Evolutionary conservation across 1,284 basidiomycete species (phyloP).

Genomic region (Ustilago sp.): DNA sequence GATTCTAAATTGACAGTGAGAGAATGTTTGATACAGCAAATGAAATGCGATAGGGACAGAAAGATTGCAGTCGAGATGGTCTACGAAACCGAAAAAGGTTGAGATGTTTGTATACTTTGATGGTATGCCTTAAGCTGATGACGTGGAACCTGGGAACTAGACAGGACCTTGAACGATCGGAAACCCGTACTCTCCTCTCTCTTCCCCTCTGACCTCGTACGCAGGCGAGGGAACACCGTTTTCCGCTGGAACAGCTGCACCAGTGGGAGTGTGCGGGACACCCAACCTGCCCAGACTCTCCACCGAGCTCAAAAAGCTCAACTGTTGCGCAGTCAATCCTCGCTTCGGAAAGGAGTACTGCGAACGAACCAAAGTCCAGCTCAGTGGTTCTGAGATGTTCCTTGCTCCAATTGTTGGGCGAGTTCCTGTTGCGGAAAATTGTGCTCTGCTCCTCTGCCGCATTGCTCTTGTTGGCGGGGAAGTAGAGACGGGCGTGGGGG

Average conservation of each 20-base stretch:
- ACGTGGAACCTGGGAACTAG: neutral
- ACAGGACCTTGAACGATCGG: slow-evolving; percentile 6
- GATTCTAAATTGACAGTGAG: neutral
- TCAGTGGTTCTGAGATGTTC: slow-evolving; percentile 47
- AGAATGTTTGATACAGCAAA: neutral
- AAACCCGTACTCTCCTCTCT: slow-evolving; percentile 37
- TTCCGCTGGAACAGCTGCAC: neutral
- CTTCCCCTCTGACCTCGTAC: slow-evolving; percentile 13
- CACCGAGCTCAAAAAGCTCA: slow-evolving; percentile 47
- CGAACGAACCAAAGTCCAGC: slow-evolving; percentile 39
- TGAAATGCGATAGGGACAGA: slow-evolving; percentile 1
- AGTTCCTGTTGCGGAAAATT: slow-evolving; percentile 8
- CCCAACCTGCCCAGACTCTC: slow-evolving; percentile 51
- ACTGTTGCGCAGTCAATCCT: slow-evolving; percentile 38
- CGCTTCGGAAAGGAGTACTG: slow-evolving; percentile 46
- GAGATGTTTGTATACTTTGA: neutral
- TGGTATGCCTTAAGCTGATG: neutral
- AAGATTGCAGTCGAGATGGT: neutral
- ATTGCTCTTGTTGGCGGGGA: neutral
- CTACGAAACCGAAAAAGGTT: neutral
- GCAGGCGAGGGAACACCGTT: slow-evolving; percentile 13
- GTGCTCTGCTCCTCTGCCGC: slow-evolving; percentile 11
- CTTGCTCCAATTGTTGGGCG: slow-evolving; percentile 12
- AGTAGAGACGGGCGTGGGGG: slow-evolving; percentile 6
- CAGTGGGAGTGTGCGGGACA: slow-evolving; percentile 12